Evolutionary conservation across 345 rosid genomes (phyloP).

Genomic region (Aquilaria yunnanensis): DNA sequence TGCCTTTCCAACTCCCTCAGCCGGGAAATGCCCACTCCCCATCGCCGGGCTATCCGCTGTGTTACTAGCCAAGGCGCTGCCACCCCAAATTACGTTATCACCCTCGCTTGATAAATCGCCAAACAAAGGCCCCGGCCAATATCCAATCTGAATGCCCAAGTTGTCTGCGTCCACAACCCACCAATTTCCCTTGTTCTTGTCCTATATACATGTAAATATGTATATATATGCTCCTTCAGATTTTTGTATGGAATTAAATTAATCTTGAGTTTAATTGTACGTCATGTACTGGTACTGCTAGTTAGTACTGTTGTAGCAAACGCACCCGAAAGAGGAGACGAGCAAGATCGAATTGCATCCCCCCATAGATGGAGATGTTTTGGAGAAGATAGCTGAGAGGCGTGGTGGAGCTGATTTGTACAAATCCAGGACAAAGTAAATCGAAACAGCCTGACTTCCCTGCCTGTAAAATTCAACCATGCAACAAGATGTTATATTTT

Average conservation of each 20-base stretch:
- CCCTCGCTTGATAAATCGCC: slow-evolving; percentile 9
- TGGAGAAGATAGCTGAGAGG: background rate
- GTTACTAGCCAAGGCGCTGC: background rate
- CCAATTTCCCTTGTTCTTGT: slow-evolving; percentile 23
- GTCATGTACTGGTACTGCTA: background rate
- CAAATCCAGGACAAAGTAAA: slow-evolving; percentile 10
- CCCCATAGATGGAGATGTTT: background rate
- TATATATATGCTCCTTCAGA: slow-evolving; percentile 23
- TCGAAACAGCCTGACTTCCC: background rate
- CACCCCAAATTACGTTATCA: background rate
- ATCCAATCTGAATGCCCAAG: slow-evolving; percentile 11
- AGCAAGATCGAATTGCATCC: background rate
- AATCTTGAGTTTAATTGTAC: background rate
- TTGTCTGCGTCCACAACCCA: slow-evolving; percentile 14
- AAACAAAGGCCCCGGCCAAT: slow-evolving; percentile 24
- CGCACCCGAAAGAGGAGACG: background rate
- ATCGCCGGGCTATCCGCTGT: background rate
- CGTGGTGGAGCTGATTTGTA: background rate
- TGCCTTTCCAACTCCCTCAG: background rate
- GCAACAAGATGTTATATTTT: no score
- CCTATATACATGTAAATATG: slow-evolving; percentile 11
- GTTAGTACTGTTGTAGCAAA: background rate
- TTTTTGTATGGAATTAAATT: background rate
- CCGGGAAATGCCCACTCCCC: slow-evolving; percentile 2
- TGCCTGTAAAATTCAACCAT: background rate